phyloP scores from a whole-genome alignment of 495 filamentous ascomycete genomes.

The Rhizodiscina lignyota region DNA sequence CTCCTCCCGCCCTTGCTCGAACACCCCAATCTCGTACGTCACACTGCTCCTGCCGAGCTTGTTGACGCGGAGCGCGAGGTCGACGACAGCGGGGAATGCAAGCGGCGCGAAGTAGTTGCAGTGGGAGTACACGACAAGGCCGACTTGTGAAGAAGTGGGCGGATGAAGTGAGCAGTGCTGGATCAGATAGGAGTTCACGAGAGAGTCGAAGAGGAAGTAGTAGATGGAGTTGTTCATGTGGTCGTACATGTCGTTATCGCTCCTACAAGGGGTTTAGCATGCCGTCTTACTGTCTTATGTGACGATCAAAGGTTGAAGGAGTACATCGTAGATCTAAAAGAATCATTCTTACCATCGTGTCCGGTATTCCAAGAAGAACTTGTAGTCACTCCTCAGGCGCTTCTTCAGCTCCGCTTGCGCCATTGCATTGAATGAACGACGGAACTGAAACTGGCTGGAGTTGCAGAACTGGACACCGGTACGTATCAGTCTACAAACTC shows the following conservation, averaged over 20 bases:
- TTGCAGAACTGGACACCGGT: too few relatives aligned
- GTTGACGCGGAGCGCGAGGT: constrained; percentile 67
- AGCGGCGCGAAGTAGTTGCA: constrained; percentile 74
- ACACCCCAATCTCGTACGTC: constrained; percentile 84
- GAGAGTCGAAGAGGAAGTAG: constrained; percentile 68
- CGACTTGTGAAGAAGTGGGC: constrained; percentile 48
- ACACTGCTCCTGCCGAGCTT: constrained; percentile 76
- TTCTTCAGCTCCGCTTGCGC: constrained; percentile 35
- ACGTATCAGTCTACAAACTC: too few relatives aligned
- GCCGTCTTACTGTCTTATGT: constrained; percentile 1
- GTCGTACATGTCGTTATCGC: constrained; percentile 92
- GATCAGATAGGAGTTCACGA: constrained; percentile 83
- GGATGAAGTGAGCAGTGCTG: constrained; percentile 61
- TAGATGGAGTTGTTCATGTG: constrained; percentile 77
- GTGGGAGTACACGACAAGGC: constrained; percentile 67
- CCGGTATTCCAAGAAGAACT: constrained; percentile 64
- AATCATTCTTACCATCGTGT: constrained; percentile 57
- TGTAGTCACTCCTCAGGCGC: constrained; percentile 55
- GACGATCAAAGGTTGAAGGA: constrained; percentile 1
- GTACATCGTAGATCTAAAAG: constrained; percentile 1
- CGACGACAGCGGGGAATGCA: constrained; percentile 66
- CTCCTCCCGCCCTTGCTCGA: constrained; percentile 53
- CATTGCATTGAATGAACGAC: too few relatives aligned
- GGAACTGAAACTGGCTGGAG: too few relatives aligned
- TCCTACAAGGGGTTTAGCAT: constrained; percentile 32